Evolutionary conservation across 2,329 filamentous ascomycete species (phyloP), one percentile per base, ranked within the genome.

Genomic region (Aspergillus sp.): DNA sequence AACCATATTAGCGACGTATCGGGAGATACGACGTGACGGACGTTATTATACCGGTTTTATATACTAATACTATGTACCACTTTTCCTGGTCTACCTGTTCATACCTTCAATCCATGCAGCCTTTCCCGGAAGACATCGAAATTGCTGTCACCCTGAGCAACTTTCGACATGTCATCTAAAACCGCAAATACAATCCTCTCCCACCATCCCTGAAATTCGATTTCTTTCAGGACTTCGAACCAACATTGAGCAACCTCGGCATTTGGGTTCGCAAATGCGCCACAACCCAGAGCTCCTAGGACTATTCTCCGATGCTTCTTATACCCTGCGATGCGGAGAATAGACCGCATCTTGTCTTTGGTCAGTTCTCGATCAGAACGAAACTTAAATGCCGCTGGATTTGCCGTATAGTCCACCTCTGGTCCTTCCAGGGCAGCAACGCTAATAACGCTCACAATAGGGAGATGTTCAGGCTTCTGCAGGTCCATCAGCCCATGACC

Each of bases 271-370:
- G 66, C 67, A 70, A 89, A 90, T 0, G 84, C 87, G 3, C 89
- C 89, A 66, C 89, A 91, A 0, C 89, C 89, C 53, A 91, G 70
- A 0, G 89, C 88, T 0, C 89, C 89, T 1, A 92, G 78, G 5
- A 91, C 85, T 8, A 91, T 74, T 65, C 82, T 78, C 21, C 81
- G 78, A 67, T 90, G 87, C 1, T 79, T 80, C 28, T 84, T 78
- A 4, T 70, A 70, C n/a, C 82, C 87, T 2, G 87, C 86, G 58
- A 87, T 82, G 4, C 88, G 80, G 55, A 91, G 73, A 17, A 82
- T 80, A 17, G 88, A 70, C 21, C 87, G 77, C 79, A 91, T 89
- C 72, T 89, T 90, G 48, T 81, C 76, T 72, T 85, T 86, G 67
- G 84, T 89, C 41, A 85, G 64, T 0, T 81, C 75, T n/a, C 83